These are phyloP conservation scores for Fusarium zealandicum DNA, from an alignment of 2,329 filamentous ascomycete species.

Conservation along the genomic window DNA sequence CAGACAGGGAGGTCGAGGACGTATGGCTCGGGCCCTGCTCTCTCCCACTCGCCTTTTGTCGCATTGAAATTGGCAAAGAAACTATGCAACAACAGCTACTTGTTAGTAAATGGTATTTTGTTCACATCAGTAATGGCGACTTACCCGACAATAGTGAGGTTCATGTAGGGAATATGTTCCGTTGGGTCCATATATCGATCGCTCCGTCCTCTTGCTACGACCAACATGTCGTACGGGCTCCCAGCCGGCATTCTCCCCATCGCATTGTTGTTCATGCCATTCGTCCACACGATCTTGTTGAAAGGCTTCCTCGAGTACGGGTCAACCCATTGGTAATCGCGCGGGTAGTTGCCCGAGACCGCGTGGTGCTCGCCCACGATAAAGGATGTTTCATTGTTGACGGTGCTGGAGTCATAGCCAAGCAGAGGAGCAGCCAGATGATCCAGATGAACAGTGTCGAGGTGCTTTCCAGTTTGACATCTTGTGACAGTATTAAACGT, in stretches of 20 bases:
- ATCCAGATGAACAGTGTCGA: neutral
- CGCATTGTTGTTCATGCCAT: conserved; percentile 20
- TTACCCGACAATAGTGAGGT: conserved; percentile 18
- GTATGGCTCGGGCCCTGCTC: conserved; percentile 17
- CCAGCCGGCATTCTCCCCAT: conserved; percentile 21
- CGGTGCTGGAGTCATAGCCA: neutral
- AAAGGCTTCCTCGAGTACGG: conserved; percentile 7
- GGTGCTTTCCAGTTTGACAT: neutral
- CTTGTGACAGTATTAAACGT: too few species aligned
- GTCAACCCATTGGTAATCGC: conserved; percentile 17
- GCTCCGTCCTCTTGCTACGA: conserved; percentile 10
- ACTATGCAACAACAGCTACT: neutral
- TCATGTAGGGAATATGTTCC: conserved; percentile 6
- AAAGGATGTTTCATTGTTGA: conserved; percentile 1
- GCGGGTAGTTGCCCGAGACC: conserved; percentile 4
- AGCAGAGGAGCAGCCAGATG: neutral
- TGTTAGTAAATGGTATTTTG: too few species aligned
- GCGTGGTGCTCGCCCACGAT: conserved; percentile 15
- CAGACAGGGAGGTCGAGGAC: conserved; percentile 19
- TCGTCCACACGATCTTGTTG: neutral
- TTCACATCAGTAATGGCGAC: neutral
- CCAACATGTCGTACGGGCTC: conserved; percentile 16
- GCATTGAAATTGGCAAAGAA: conserved; percentile 18
- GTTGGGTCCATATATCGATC: conserved; percentile 6
- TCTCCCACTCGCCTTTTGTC: conserved; percentile 1